Percentiles rank a stretch among this genome's conserved stretches.
phyloP scores from a whole-genome alignment of 1,284 basidiomycete species.

The Tremellales sp. region DNA sequence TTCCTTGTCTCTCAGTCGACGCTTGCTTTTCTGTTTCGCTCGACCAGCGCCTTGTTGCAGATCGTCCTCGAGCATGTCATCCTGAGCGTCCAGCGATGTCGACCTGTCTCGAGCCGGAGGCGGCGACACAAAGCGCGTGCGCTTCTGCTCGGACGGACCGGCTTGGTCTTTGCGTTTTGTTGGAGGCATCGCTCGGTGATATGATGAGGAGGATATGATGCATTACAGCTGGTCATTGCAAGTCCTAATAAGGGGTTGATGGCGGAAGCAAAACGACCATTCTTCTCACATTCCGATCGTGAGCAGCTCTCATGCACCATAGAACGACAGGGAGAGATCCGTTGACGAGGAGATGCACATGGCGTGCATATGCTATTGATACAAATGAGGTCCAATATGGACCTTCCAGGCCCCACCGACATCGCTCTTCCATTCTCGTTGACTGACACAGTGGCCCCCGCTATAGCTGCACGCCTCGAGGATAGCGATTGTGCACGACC shows the following conservation, averaged over 20 bases:
- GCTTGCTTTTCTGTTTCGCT: conserved; percentile 62
- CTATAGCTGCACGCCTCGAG: conserved; percentile 49
- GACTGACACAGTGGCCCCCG: too few species aligned
- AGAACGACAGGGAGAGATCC: too few species aligned
- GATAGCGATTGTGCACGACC: conserved; percentile 46
- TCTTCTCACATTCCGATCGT: not conserved
- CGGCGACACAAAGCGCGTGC: conserved; percentile 75
- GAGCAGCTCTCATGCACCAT: too few species aligned
- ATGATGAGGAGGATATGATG: too few species aligned
- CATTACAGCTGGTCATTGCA: not conserved
- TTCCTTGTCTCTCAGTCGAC: conserved; percentile 65
- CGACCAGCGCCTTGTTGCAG: conserved; percentile 29
- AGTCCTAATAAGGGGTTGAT: not conserved
- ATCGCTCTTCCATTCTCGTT: too few species aligned
- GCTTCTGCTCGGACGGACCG: conserved; percentile 52
- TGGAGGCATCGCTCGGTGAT: conserved; percentile 3
- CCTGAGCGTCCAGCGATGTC: conserved; percentile 5
- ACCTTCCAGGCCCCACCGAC: too few species aligned
- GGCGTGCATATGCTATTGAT: too few species aligned
- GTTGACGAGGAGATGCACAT: too few species aligned
- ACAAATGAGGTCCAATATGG: too few species aligned
- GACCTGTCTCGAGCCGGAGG: conserved; percentile 13
- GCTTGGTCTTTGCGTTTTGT: not conserved
- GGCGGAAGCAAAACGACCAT: not conserved
- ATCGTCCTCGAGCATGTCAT: conserved; percentile 41